Conservation (phyloP, 2,329 filamentous ascomycete species). For the Colletotrichum falcatum region DNA sequence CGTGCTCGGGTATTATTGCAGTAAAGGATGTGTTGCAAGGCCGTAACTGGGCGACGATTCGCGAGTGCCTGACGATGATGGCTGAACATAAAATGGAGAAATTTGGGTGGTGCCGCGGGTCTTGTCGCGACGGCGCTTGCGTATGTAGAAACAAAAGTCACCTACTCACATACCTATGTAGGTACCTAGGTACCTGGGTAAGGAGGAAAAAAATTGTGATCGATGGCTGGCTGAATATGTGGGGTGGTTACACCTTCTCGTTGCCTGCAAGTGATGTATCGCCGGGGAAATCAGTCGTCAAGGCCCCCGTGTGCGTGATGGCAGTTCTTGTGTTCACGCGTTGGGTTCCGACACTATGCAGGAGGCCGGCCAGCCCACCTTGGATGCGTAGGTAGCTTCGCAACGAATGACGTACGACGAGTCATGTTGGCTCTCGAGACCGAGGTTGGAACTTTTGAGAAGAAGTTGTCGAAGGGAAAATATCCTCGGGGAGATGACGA, state of each 20-base stretch:
- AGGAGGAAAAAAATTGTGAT: neutral
- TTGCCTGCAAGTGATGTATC: neutral
- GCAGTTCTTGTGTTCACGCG: conserved; percentile 17
- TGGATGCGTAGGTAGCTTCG: conserved; percentile 18
- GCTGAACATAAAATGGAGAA: conserved; percentile 5
- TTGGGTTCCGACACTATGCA: conserved; percentile 18
- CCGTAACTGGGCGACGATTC: conserved; percentile 4
- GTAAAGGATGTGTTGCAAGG: neutral
- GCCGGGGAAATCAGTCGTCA: neutral
- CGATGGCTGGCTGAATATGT: neutral
- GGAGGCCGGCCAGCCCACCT: conserved; percentile 30
- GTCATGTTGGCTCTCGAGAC: neutral
- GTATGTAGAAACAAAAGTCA: neutral
- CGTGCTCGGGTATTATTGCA: neutral
- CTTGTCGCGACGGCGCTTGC: conserved; percentile 27
- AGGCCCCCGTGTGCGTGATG: neutral
- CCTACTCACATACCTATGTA: too few relatives aligned
- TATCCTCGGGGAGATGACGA: neutral
- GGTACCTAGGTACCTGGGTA: neutral
- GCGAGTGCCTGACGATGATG: conserved; percentile 25
- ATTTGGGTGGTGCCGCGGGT: conserved; percentile 21
- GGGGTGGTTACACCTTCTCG: neutral
- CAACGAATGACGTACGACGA: conserved; percentile 29
- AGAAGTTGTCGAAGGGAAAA: too few relatives aligned
- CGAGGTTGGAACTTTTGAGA: neutral